Conservation (phyloP, 2,329 filamentous ascomycete species). For the Knufia fluminis region DNA sequence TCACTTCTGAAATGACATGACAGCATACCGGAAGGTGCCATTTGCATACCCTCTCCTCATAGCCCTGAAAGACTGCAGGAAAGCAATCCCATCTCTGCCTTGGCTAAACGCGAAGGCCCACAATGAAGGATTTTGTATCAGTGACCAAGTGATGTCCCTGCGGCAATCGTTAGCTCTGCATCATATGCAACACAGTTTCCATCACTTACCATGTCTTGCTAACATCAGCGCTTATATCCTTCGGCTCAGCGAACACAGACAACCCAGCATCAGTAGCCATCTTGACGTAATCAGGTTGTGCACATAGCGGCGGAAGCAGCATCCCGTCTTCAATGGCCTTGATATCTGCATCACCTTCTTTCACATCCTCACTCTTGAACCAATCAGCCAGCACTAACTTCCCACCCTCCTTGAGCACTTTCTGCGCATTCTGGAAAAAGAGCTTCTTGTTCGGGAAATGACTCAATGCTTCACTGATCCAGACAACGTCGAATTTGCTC, state of each 20-base stretch:
- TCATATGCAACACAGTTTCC: neutral
- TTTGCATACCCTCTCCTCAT: conserved; percentile 53
- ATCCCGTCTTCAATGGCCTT: conserved; percentile 55
- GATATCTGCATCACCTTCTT: conserved; percentile 44
- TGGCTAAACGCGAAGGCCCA: conserved; percentile 55
- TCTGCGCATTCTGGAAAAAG: conserved; percentile 47
- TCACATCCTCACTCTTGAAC: conserved; percentile 47
- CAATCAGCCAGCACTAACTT: conserved; percentile 52
- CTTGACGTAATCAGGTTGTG: conserved; percentile 44
- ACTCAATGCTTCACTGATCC: conserved; percentile 54
- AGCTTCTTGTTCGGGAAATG: conserved; percentile 51
- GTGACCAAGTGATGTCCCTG: conserved; percentile 55
- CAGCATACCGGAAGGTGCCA: conserved; percentile 49
- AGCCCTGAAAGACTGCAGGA: conserved; percentile 52
- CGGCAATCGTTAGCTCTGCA: neutral
- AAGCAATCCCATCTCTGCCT: conserved; percentile 51
- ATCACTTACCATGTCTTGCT: conserved; percentile 48
- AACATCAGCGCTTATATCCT: conserved; percentile 47
- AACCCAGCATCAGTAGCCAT: conserved; percentile 44
- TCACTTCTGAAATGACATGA: conserved; percentile 47
- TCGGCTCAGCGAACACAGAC: conserved; percentile 36
- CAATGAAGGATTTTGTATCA: conserved; percentile 51
- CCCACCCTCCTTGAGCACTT: conserved; percentile 41
- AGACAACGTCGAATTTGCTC: conserved; percentile 46
- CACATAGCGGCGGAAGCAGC: conserved; percentile 50